phyloP scores from a whole-genome alignment of 148 eudicot species.

The Arbutus unedo region DNA sequence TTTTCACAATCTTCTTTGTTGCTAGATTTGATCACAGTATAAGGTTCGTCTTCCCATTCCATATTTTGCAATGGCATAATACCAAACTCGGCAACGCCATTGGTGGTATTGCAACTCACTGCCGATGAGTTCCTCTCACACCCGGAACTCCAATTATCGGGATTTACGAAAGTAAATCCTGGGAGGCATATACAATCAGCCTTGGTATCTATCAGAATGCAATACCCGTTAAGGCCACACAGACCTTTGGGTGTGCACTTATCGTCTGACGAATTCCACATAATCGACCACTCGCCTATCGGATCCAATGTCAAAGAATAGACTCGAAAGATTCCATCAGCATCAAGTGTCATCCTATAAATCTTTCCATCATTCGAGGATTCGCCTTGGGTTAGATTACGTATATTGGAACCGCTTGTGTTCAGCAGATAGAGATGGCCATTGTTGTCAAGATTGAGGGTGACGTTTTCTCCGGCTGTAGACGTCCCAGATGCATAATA shows the following conservation, averaged over 20 bases:
- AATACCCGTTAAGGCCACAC: constrained; percentile 17
- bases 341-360: constrained; percentile 11
- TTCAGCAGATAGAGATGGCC: constrained; percentile 33
- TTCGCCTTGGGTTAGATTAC: constrained; percentile 23
- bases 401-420: background rate
- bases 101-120: background rate
- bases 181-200: constrained; percentile 10
- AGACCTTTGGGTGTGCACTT: constrained; percentile 7
- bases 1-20: background rate
- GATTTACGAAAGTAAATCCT: constrained; percentile 2
- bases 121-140: background rate
- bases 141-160: background rate
- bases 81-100: background rate
- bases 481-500: constrained; percentile 7
- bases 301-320: constrained; percentile 15
- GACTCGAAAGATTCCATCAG: constrained; percentile 22
- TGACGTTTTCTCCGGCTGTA: background rate
- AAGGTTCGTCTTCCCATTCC: background rate
- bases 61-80: background rate
- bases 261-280: background rate
- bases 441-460: constrained; percentile 24
- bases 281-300: constrained; percentile 1
- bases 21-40: background rate
- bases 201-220: background rate
- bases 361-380: background rate